phyloP scores from a whole-genome alignment of 768 basidiomycete genomes.

The Suillus weaverae region DNA sequence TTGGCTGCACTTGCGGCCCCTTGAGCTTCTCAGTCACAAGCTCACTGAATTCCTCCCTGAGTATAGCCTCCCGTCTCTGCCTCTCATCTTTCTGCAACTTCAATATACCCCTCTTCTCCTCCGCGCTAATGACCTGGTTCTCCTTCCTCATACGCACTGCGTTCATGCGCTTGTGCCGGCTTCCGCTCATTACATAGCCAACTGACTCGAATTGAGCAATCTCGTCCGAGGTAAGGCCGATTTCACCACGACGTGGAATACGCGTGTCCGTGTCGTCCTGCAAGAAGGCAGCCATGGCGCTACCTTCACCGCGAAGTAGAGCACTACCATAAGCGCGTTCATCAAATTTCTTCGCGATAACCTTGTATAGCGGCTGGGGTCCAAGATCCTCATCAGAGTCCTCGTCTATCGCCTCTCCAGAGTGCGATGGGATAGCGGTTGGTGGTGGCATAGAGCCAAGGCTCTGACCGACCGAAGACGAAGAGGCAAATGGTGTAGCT shows the following conservation, averaged over 20 bases:
- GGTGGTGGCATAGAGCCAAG: constrained; percentile 27
- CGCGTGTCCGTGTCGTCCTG: constrained; percentile 80
- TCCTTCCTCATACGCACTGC: constrained; percentile 99
- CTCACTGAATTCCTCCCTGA: constrained; percentile 88
- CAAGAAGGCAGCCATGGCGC: constrained; percentile 97
- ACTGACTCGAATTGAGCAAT: constrained; percentile 86
- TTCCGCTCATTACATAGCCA: constrained; percentile 98
- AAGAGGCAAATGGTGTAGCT: constrained; percentile 27
- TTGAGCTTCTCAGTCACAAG: constrained; percentile 77
- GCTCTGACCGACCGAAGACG: constrained; percentile 15
- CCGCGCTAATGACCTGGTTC: constrained; percentile 98
- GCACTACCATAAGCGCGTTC: constrained; percentile 89
- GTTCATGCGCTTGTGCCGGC: constrained; percentile 94
- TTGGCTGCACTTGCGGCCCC: constrained; percentile 35
- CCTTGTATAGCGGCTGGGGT: constrained; percentile 62
- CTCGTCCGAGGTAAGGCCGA: constrained; percentile 84
- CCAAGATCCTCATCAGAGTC: constrained; percentile 74
- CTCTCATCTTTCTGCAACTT: constrained; percentile 95
- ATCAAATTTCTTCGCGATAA: constrained; percentile 57
- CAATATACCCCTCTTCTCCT: constrained; percentile 95
- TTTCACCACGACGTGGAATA: constrained; percentile 98
- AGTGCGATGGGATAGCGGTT: constrained; percentile 17
- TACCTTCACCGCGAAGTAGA: constrained; percentile 91
- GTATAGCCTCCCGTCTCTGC: constrained; percentile 83
- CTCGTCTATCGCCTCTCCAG: constrained; percentile 30